Evolutionary conservation across 805 yeast species (phyloP).

Genomic region (Candida parachauliodes): DNA sequence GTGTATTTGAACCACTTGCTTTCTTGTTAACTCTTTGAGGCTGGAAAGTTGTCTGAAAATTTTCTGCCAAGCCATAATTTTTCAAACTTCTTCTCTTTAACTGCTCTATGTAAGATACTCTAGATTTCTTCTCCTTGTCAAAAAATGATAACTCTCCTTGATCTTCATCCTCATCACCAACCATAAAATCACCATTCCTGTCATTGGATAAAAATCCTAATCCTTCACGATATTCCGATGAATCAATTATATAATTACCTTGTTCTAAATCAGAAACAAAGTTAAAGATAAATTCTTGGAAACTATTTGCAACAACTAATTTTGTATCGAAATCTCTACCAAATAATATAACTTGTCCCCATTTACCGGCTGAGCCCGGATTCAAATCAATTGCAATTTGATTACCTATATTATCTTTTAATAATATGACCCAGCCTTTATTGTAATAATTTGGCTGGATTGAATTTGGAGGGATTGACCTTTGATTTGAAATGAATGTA

Average conservation of each 20-base stretch:
- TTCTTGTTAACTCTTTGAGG: slow-evolving; percentile 25
- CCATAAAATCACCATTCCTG: slow-evolving; percentile 38
- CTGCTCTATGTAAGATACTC: slow-evolving; percentile 39
- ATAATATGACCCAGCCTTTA: slow-evolving; percentile 40
- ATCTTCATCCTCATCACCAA: slow-evolving; percentile 45
- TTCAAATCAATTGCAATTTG: slow-evolving; percentile 41
- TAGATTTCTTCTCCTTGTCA: slow-evolving; percentile 32
- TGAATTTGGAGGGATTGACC: slow-evolving; percentile 36
- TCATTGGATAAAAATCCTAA: slow-evolving; percentile 35
- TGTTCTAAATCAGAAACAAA: slow-evolving; percentile 38
- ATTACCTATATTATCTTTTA: slow-evolving; percentile 41
- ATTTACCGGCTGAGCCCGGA: slow-evolving; percentile 33
- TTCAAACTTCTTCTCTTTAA: slow-evolving; percentile 40
- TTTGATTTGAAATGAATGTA: slow-evolving; percentile 30
- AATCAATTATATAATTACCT: slow-evolving; percentile 40
- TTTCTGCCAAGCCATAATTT: slow-evolving; percentile 35
- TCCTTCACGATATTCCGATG: slow-evolving; percentile 26
- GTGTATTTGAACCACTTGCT: slow-evolving; percentile 11
- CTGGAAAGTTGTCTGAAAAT: slow-evolving; percentile 34
- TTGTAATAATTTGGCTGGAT: slow-evolving; percentile 34
- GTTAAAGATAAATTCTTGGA: slow-evolving; percentile 39
- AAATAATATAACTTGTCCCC: slow-evolving; percentile 44
- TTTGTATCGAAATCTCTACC: slow-evolving; percentile 46
- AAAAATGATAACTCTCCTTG: slow-evolving; percentile 39
- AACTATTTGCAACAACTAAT: slow-evolving; percentile 33